Percentiles rank a stretch among this genome's conserved stretches.
phyloP scores from a whole-genome alignment of 176 grass and related monocot species.

The Carex kokanica region DNA sequence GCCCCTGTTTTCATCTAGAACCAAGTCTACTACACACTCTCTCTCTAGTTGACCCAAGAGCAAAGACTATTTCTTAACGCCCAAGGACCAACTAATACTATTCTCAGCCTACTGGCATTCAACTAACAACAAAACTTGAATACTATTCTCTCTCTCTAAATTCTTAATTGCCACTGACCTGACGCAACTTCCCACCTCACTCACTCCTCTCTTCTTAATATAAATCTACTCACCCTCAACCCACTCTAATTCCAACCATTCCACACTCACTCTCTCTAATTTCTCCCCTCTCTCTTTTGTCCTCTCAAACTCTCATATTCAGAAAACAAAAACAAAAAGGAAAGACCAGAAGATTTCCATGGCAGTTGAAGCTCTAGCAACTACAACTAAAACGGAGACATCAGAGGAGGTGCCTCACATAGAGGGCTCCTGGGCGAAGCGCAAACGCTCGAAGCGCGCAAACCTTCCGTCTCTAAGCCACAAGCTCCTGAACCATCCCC shows the following conservation, averaged over 20 bases:
- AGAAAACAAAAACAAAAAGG: background rate
- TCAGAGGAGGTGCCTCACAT: background rate
- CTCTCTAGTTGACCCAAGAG: slow-evolving; percentile 6
- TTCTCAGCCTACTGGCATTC: background rate
- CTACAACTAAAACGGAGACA: background rate
- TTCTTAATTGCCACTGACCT: slow-evolving; percentile 22
- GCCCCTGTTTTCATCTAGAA: background rate
- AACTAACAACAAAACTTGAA: background rate
- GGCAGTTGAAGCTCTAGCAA: slow-evolving; percentile 49
- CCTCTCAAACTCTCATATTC: background rate
- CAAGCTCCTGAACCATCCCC: slow-evolving; percentile 11
- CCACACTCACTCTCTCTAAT: background rate
- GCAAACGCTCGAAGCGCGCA: slow-evolving; percentile 45
- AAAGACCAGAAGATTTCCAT: background rate
- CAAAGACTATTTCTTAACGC: background rate
- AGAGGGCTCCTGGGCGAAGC: slow-evolving; percentile 39
- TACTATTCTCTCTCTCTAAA: background rate
- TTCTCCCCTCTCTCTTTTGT: background rate
- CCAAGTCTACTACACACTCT: slow-evolving; percentile 14
- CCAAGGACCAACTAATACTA: slow-evolving; percentile 2
- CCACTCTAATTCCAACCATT: slow-evolving; percentile 38
- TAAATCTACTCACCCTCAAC: slow-evolving; percentile 21
- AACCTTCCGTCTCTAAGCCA: background rate
- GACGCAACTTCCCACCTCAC: slow-evolving; percentile 24
- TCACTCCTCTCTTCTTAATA: slow-evolving; percentile 15